Evolutionary conservation across 331 rosid species (phyloP).

Genomic region (Quercus tomentella): DNA sequence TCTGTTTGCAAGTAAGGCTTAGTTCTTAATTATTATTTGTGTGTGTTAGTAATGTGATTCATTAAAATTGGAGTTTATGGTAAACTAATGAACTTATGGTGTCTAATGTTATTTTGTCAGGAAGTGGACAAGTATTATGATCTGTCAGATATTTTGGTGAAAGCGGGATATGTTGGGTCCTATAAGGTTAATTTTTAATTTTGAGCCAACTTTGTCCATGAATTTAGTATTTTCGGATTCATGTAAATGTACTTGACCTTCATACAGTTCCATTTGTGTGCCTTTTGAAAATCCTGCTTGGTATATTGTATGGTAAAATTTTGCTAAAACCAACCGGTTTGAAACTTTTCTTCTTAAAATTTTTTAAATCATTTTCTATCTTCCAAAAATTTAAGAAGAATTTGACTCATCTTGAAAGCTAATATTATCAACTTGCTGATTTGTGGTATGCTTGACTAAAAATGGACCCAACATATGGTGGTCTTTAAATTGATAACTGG

Average conservation of each 20-base stretch:
- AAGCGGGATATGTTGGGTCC: conserved; percentile 76
- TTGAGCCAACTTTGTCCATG: neutral
- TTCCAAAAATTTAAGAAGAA: neutral
- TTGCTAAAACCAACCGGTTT: neutral
- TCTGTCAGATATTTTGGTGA: conserved; percentile 47
- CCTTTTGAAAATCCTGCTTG: neutral
- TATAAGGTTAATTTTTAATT: conserved; percentile 49
- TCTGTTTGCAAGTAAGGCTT: conserved; percentile 70
- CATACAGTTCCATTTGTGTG: neutral
- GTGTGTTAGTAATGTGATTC: neutral
- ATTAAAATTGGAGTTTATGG: neutral
- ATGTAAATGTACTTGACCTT: neutral
- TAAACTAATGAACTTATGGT: neutral
- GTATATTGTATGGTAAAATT: neutral
- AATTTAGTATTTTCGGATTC: neutral
- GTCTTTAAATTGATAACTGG: neutral
- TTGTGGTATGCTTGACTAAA: neutral
- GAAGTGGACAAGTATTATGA: conserved; percentile 86
- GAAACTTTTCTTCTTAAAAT: neutral
- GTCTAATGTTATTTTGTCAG: conserved; percentile 29
- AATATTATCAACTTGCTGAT: neutral
- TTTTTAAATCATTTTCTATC: neutral
- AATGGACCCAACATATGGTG: neutral
- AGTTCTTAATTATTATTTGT: neutral
- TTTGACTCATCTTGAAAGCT: neutral